Evolutionary conservation across 2,329 filamentous ascomycete genomes (phyloP), one percentile per base, ranked within the genome.

Genomic region (Calonectria fujianensis): DNA sequence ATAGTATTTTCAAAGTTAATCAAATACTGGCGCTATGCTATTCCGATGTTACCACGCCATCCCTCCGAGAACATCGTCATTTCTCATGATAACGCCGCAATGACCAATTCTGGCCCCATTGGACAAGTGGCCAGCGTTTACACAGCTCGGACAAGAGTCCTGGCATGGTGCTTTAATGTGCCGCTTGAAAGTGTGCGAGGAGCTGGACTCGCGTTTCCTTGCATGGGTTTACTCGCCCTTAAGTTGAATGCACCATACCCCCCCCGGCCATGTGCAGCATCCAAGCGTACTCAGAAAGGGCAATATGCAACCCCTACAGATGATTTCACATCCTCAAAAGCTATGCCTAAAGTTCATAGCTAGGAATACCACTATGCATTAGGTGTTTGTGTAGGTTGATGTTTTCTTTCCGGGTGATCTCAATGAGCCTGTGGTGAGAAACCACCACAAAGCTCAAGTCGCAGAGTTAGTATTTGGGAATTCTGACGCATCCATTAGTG

Each of bases 391-490:
- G 45, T 9, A 5, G 7, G 3, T 13, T n/a, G 8, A 6, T 0
- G 0, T 48, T 48, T 48, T n/a, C 5, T 24, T 24, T 13, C 3
- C 7, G 3, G 20, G 9, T 9, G 4, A n/a, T 48, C 8, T 8
- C 6, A 8, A n/a, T n/a, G 20, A 3, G 8, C 20, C 18, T 20
- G 18, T 7, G 5, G 3, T 5, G 20, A 48, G 18, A 48, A 24
- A 48, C n/a, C 6, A 24, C n/a, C 10, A 3, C 2, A 13, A 48
- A 48, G 9, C 1, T 48, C 1, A 24, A 24, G 45, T 24, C n/a
- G 2, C 10, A 11, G n/a, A 48, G 24, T n/a, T 5, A n/a, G 9
- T 2, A 1, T 4, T 24, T n/a, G 16, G 4, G 20, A 1, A 10
- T 14, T 9, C 7, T 3, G 13, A 24, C 13, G 41, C 18, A 45